Base-by-base conservation (phyloP, 306 rosid genomes). In the Sicyos baderoa region DNA sequence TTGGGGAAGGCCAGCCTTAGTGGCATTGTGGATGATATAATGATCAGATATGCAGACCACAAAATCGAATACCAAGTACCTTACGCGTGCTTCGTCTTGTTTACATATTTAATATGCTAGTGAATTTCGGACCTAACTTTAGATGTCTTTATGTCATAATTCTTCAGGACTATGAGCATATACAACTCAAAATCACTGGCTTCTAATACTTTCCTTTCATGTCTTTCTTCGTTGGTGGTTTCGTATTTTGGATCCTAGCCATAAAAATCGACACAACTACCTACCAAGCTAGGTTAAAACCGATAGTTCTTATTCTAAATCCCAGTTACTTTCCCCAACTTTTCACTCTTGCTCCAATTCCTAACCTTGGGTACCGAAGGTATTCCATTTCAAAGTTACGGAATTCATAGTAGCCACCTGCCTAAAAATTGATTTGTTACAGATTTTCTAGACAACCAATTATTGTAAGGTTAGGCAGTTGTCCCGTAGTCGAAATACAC, bases 31-130 rank as follows among this genome's bases (percentile, higher is more conserved):
- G 68, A 17, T 37, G 27, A n/a, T 61, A 61, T 37, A 61, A 61
- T 61, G 9, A 61, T 61, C 68, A 61, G 50, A 61, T 37, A 61
- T 61, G 16, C 4, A 37, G 68, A 61, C 68, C 68, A 61, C 27
- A 37, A 61, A 35, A 61, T n/a, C 49, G 9, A n/a, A 61, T 17
- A 40, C 49, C 68, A 37, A 61, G 27, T 25, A 61, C 68, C 27
- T 61, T 61, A 37, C 68, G 68, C 68, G 49, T 61, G 68, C 68
- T 61, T 42, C 65, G 8, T n/a, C 14, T 32, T 35, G 48, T 60
- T 35, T 60, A 29, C 6, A 60, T 35, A 29, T 60, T 45, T 16
- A 16, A 7, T 60, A 29, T 60, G 29, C 61, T 14, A 21, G 21
- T 59, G 12, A 15, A 2, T 7, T 7, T 59, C 15, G 9, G 13